Conservation (phyloP, 768 basidiomycete species). For the Trichaptum fuscoviolaceum region DNA sequence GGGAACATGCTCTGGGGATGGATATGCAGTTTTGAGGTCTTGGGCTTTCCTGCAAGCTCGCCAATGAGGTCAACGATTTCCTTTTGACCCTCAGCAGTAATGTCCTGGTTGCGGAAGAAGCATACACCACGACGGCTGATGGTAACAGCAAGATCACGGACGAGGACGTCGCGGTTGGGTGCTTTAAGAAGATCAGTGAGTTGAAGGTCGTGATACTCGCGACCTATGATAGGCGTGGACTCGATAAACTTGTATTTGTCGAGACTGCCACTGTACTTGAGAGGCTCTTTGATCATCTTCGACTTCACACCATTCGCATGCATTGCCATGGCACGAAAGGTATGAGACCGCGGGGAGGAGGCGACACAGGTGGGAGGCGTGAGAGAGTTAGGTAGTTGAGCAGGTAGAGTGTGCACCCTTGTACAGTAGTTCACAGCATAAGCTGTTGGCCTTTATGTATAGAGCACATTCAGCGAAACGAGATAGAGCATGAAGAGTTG, state of each 20-base stretch:
- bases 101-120: conserved; percentile 54
- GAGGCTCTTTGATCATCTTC: not conserved
- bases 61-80: conserved; percentile 46
- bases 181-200: conserved; percentile 40
- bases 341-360: too few relatives aligned
- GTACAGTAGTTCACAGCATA: not conserved
- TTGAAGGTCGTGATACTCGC: conserved; percentile 25
- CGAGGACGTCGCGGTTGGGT: conserved; percentile 42
- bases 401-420: not conserved
- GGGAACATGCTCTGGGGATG: conserved; percentile 33
- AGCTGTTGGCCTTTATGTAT: not conserved
- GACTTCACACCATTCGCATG: not conserved
- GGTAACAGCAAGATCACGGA: conserved; percentile 49
- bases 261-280: not conserved
- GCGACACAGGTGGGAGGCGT: not conserved
- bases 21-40: conserved; percentile 42
- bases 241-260: not conserved
- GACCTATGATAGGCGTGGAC: not conserved
- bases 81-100: conserved; percentile 46
- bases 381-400: not conserved
- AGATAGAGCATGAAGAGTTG: not conserved
- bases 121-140: conserved; percentile 54
- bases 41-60: conserved; percentile 42
- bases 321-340: not conserved
- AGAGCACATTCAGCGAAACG: not conserved